Conservation (phyloP, 2,329 filamentous ascomycete genomes). For the Fusarium luffae region DNA sequence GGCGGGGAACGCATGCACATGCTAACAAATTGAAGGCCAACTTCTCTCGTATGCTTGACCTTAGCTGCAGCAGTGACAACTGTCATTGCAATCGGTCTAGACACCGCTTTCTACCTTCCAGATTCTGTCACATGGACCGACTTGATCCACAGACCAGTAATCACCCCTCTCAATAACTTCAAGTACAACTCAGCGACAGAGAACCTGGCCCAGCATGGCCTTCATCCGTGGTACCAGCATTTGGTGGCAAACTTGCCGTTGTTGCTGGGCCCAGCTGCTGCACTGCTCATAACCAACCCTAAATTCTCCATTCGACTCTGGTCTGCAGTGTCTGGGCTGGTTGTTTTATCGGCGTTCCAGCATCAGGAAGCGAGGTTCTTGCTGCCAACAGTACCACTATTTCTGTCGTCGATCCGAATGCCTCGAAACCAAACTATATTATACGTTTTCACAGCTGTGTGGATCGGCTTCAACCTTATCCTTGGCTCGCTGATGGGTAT, state of each 20-base stretch:
- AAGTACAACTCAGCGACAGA: constrained; percentile 76
- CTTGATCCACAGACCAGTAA: constrained; percentile 71
- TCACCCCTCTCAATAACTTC: constrained; percentile 83
- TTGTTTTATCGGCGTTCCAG: constrained; percentile 77
- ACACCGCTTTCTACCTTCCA: constrained; percentile 84
- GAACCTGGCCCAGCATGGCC: constrained; percentile 79
- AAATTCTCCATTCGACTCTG: constrained; percentile 71
- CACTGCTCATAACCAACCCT: constrained; percentile 68
- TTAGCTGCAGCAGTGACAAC: constrained; percentile 74
- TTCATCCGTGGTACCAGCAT: constrained; percentile 85
- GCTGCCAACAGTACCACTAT: constrained; percentile 78
- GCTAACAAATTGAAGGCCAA: constrained; percentile 58
- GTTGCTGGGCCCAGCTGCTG: constrained; percentile 75
- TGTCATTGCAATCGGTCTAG: constrained; percentile 78
- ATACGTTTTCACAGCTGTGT: constrained; percentile 67
- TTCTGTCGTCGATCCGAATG: constrained; percentile 77
- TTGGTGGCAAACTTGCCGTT: constrained; percentile 75
- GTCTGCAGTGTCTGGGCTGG: constrained; percentile 78
- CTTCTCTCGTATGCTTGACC: constrained; percentile 71
- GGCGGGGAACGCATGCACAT: constrained; percentile 11
- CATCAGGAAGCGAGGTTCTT: constrained; percentile 86
- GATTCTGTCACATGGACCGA: constrained; percentile 72
- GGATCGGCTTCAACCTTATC: constrained; percentile 76
- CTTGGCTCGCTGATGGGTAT: constrained; percentile 80
- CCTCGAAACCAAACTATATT: constrained; percentile 64